phyloP scores from a whole-genome alignment of 2,329 filamentous ascomycete species.

The Zopfia rhizophila region DNA sequence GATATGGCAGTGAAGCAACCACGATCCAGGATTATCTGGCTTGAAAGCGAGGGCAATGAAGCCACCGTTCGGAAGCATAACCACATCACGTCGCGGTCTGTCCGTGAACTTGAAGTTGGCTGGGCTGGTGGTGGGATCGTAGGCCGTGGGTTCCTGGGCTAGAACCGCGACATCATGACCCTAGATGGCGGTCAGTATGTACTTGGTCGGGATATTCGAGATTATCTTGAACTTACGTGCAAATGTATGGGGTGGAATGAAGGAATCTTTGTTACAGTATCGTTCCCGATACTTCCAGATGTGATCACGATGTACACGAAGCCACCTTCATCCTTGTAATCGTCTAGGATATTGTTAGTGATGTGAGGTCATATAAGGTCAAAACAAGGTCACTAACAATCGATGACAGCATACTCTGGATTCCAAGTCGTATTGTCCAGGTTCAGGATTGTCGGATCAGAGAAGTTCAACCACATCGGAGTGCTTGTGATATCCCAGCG shows the following conservation, averaged over 20 bases:
- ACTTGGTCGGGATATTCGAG: not conserved
- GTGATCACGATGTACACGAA: constrained; percentile 34
- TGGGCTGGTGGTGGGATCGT: constrained; percentile 23
- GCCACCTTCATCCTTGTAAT: constrained; percentile 22
- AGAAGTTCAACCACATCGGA: constrained; percentile 32
- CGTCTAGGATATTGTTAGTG: constrained; percentile 10
- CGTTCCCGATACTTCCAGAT: constrained; percentile 13
- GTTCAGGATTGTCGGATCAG: constrained; percentile 28
- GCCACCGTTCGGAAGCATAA: constrained; percentile 28
- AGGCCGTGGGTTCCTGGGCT: constrained; percentile 30
- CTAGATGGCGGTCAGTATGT: constrained; percentile 4
- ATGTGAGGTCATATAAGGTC: not conserved
- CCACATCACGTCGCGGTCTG: constrained; percentile 31
- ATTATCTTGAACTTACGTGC: constrained; percentile 8
- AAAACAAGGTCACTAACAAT: constrained; percentile 21
- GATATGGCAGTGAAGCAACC: constrained; percentile 46
- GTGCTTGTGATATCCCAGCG: constrained; percentile 29
- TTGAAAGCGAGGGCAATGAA: constrained; percentile 51
- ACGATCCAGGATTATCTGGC: constrained; percentile 47
- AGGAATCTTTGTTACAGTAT: constrained; percentile 3
- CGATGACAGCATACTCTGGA: constrained; percentile 28
- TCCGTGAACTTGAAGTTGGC: constrained; percentile 25
- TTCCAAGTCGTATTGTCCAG: constrained; percentile 26
- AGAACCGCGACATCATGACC: constrained; percentile 40
- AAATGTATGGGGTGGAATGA: constrained; percentile 42